Evolutionary conservation across 2,329 filamentous ascomycete genomes (phyloP).

Genomic region (Neoarthrinium moseri): DNA sequence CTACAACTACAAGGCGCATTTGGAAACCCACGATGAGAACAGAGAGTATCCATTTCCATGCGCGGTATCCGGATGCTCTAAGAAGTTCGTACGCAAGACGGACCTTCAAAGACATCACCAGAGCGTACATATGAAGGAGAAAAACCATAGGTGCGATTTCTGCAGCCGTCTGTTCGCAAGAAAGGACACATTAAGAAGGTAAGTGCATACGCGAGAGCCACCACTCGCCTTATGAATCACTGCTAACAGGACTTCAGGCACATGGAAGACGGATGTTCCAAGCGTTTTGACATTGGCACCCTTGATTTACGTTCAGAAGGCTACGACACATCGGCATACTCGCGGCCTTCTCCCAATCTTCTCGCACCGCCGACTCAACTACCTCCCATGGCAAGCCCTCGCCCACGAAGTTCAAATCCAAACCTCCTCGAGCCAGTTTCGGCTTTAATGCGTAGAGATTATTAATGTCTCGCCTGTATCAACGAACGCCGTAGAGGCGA

Average conservation of each 20-base stretch:
- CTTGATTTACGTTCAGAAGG: conserved; percentile 37
- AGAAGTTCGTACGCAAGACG: conserved; percentile 79
- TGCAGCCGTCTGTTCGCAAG: conserved; percentile 73
- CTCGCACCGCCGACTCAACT: conserved; percentile 6
- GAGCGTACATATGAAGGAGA: conserved; percentile 72
- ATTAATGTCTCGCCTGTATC: background rate
- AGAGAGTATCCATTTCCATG: conserved; percentile 72
- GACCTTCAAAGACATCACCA: conserved; percentile 66
- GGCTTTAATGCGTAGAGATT: conserved; percentile 6
- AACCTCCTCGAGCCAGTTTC: conserved; percentile 8
- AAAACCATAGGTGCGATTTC: conserved; percentile 67
- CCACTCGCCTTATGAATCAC: conserved; percentile 3
- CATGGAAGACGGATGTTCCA: conserved; percentile 74
- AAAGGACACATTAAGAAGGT: conserved; percentile 82
- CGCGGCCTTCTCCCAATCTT: background rate
- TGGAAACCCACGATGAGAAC: conserved; percentile 78
- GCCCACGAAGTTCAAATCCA: conserved; percentile 6
- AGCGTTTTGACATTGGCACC: conserved; percentile 59
- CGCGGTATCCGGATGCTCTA: conserved; percentile 61
- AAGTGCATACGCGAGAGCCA: conserved; percentile 26
- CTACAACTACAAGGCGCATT: conserved; percentile 85
- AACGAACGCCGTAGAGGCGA: background rate
- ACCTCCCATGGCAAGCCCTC: conserved; percentile 8
- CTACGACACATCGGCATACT: conserved; percentile 6
- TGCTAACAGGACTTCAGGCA: conserved; percentile 50